Evolutionary conservation across 1,284 basidiomycete species (phyloP).

Genomic region (Hymenochaete sp.): DNA sequence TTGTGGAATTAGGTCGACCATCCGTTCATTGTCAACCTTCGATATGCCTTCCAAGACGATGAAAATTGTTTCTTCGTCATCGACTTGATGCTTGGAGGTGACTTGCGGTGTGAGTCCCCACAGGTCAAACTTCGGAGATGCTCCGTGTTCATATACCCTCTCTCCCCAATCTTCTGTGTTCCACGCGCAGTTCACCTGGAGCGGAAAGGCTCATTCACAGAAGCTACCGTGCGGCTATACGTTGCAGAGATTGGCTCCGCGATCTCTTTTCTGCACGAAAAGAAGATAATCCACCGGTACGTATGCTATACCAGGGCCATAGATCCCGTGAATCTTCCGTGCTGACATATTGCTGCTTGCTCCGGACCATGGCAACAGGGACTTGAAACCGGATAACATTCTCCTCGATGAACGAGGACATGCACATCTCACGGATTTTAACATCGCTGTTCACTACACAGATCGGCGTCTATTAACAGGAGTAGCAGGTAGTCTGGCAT

Average conservation of each 20-base stretch:
- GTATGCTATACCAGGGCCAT: too few species aligned
- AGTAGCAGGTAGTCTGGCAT: conserved; percentile 99
- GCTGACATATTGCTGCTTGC: too few species aligned
- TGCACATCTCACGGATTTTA: conserved; percentile 96
- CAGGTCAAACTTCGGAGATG: background rate
- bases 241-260: conserved; percentile 86
- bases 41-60: conserved; percentile 98
- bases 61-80: conserved; percentile 99
- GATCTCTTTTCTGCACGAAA: conserved; percentile 85
- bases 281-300: conserved; percentile 90
- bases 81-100: conserved; percentile 96
- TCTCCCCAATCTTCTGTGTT: conserved; percentile 20
- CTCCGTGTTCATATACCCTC: background rate
- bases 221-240: conserved; percentile 85
- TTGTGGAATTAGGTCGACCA: conserved; percentile 72
- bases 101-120: conserved; percentile 73
- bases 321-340: too few species aligned
- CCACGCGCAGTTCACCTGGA: conserved; percentile 77
- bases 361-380: conserved; percentile 45
- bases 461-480: conserved; percentile 79
- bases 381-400: conserved; percentile 97
- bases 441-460: conserved; percentile 95
- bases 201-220: conserved; percentile 72
- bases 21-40: conserved; percentile 91
- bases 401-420: conserved; percentile 92